Evolutionary conservation across 139 green algal genomes (phyloP).

Genomic region (Limnomonas spitsbergensis): DNA sequence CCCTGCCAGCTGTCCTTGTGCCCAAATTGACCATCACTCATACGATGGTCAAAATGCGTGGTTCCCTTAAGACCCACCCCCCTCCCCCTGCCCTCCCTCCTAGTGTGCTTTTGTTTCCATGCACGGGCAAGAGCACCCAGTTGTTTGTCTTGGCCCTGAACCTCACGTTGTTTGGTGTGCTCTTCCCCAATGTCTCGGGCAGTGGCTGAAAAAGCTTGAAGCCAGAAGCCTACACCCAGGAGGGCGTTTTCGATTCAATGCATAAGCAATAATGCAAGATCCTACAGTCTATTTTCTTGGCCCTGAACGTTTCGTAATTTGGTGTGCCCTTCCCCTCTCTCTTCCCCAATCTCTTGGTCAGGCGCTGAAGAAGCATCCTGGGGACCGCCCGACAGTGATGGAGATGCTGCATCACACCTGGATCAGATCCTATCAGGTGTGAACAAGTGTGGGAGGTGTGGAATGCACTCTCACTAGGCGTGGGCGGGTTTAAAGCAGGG

Average conservation of each 20-base stretch:
- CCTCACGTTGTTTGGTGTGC: background rate
- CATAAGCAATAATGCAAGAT: background rate
- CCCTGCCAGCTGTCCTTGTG: no score
- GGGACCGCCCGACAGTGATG: slow-evolving; percentile 49
- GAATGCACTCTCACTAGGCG: background rate
- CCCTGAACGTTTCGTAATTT: background rate
- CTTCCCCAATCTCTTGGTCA: slow-evolving; percentile 14
- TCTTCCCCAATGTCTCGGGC: background rate
- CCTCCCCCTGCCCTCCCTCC: background rate
- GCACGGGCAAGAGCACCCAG: no score
- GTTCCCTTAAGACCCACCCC: background rate
- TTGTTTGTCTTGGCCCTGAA: background rate
- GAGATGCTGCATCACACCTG: slow-evolving; percentile 65
- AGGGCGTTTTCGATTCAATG: background rate
- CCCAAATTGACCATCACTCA: background rate
- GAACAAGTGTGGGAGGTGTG: background rate
- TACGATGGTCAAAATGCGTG: background rate
- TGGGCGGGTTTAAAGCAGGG: background rate
- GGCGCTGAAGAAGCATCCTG: slow-evolving; percentile 59
- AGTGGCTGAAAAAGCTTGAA: slow-evolving; percentile 60
- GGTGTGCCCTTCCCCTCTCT: background rate
- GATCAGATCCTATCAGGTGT: slow-evolving; percentile 42
- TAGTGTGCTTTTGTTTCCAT: background rate
- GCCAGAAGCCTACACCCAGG: no score
- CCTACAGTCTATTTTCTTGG: background rate